Evolutionary conservation across 768 basidiomycete species (phyloP).

Genomic region (Pulveroboletus sp.): DNA sequence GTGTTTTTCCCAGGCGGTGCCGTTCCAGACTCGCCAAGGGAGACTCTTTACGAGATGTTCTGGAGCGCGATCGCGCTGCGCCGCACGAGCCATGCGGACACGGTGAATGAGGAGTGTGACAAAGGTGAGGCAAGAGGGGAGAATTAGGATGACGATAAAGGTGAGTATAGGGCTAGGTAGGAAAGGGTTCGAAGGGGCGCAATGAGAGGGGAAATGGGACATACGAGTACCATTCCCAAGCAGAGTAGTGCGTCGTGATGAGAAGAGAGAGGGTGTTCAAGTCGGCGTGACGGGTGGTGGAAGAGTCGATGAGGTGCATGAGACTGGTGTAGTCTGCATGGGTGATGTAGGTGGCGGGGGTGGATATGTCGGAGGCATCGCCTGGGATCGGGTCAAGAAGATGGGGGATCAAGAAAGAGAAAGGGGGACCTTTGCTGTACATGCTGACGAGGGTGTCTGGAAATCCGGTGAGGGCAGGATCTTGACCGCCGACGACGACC

Average conservation of each 20-base stretch:
- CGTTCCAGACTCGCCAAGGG: conserved; percentile 84
- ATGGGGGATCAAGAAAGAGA: conserved; percentile 26
- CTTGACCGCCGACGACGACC: conserved; percentile 88
- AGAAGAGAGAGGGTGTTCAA: conserved; percentile 71
- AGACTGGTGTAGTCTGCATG: conserved; percentile 77
- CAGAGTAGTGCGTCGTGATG: conserved; percentile 75
- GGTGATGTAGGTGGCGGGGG: conserved; percentile 86
- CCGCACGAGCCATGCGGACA: conserved; percentile 77
- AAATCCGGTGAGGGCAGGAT: conserved; percentile 59
- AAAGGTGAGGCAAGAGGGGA: conserved; percentile 88
- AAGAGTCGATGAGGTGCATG: conserved; percentile 62
- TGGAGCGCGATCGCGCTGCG: conserved; percentile 80
- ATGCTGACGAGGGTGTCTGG: conserved; percentile 84
- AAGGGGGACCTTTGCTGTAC: conserved; percentile 81
- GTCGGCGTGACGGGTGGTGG: conserved; percentile 79
- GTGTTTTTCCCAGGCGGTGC: conserved; percentile 78
- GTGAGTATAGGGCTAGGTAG: conserved; percentile 72
- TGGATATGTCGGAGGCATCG: conserved; percentile 81
- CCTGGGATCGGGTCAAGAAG: conserved; percentile 39
- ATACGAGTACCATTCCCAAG: conserved; percentile 93
- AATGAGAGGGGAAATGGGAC: conserved; percentile 20
- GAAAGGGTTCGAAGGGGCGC: conserved; percentile 8
- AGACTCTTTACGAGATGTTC: conserved; percentile 75
- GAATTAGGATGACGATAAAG: conserved; percentile 82
- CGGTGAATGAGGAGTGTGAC: conserved; percentile 88